Percentiles rank a stretch among this genome's conserved stretches.
Evolutionary conservation across 306 rosid genomes (phyloP).

Genomic region (Fagus crenata): DNA sequence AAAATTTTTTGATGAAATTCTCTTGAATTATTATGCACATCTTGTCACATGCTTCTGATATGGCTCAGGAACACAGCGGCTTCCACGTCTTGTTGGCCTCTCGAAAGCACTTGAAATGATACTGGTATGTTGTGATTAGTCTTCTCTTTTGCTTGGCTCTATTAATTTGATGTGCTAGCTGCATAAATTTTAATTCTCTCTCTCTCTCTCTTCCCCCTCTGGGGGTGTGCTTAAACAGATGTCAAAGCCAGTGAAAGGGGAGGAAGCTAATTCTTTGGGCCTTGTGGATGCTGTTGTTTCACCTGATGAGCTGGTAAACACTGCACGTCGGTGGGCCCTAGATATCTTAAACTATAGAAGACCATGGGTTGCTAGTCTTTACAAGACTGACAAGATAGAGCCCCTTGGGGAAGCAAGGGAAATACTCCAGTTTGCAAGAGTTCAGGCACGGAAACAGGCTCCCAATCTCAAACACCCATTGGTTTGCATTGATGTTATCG

Average conservation of each 20-base stretch:
- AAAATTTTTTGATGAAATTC: not conserved
- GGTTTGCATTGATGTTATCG: slow-evolving; percentile 88
- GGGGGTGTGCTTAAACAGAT: slow-evolving; percentile 43
- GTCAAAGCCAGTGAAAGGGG: slow-evolving; percentile 80
- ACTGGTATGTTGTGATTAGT: slow-evolving; percentile 54
- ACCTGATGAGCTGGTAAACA: slow-evolving; percentile 60
- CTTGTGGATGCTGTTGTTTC: slow-evolving; percentile 83
- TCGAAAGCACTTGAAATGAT: slow-evolving; percentile 92
- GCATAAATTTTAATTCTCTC: slow-evolving; percentile 27
- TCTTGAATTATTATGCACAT: not conserved
- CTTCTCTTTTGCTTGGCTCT: slow-evolving; percentile 8
- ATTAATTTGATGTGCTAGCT: slow-evolving; percentile 16
- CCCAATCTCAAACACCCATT: slow-evolving; percentile 90
- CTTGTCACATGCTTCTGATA: slow-evolving; percentile 27
- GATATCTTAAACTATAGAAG: slow-evolving; percentile 61
- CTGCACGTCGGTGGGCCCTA: slow-evolving; percentile 85
- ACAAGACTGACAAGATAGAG: slow-evolving; percentile 78
- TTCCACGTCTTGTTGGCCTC: slow-evolving; percentile 98
- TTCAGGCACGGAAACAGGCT: slow-evolving; percentile 67
- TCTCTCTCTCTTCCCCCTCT: not conserved
- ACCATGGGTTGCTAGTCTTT: slow-evolving; percentile 90
- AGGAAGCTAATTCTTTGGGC: slow-evolving; percentile 78
- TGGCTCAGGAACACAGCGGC: slow-evolving; percentile 89
- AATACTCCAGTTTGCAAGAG: slow-evolving; percentile 76
- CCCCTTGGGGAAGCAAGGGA: slow-evolving; percentile 94